A percentile compares a stretch with the other conserved stretches of the same genome.
phyloP scores from a whole-genome alignment of 768 basidiomycete genomes.

The Hypsizygus marmoreus region DNA sequence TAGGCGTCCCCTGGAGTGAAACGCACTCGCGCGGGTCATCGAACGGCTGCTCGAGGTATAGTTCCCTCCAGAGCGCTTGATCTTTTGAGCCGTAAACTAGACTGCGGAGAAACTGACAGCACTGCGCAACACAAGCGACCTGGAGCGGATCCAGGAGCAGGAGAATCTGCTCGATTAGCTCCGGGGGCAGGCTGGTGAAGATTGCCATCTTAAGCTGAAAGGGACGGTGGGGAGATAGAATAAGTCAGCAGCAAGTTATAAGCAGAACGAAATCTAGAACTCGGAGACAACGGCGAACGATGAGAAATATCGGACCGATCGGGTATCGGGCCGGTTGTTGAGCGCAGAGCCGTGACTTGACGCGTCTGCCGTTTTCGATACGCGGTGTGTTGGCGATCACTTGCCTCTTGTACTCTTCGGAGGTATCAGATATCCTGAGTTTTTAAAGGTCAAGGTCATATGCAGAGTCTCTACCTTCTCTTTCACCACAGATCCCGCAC shows the following conservation, averaged over 20 bases:
- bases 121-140: slow-evolving; percentile 54
- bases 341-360: too few relatives aligned
- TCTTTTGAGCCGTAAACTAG: slow-evolving; percentile 49
- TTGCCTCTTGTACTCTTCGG: too few relatives aligned
- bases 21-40: slow-evolving; percentile 64
- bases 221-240: too few relatives aligned
- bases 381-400: too few relatives aligned
- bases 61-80: slow-evolving; percentile 59
- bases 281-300: too few relatives aligned
- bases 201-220: slow-evolving; percentile 14
- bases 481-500: not conserved
- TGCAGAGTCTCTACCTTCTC: not conserved
- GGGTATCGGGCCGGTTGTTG: too few relatives aligned
- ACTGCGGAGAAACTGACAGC: slow-evolving; percentile 41
- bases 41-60: slow-evolving; percentile 64
- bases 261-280: too few relatives aligned
- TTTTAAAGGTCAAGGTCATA: too few relatives aligned
- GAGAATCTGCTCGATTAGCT: slow-evolving; percentile 62
- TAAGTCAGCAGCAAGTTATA: too few relatives aligned
- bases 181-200: slow-evolving; percentile 50
- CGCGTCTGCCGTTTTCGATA: too few relatives aligned
- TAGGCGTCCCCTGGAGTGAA: slow-evolving; percentile 32
- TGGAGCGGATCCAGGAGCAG: slow-evolving; percentile 61
- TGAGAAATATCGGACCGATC: too few relatives aligned
- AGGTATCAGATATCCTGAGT: too few relatives aligned